These are phyloP conservation scores for Phaeophleospora eucalypticola DNA, from an alignment of 2,329 filamentous ascomycete genomes.

Conservation along the genomic window DNA sequence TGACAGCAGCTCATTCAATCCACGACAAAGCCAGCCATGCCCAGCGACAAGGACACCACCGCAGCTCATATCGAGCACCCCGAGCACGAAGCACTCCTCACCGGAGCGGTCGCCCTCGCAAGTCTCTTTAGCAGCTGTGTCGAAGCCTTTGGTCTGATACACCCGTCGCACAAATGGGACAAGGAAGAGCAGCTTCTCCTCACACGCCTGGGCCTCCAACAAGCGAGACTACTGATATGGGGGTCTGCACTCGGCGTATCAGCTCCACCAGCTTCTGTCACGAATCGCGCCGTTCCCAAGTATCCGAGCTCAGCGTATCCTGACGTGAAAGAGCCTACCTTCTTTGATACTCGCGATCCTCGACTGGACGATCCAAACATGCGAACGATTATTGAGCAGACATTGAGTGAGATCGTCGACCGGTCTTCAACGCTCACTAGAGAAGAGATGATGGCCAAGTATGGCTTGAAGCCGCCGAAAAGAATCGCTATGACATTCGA, in stretches of 20 bases:
- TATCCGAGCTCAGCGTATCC: constrained; percentile 43
- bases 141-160: constrained; percentile 45
- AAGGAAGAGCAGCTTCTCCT: constrained; percentile 43
- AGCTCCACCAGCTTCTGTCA: constrained; percentile 41
- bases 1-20: too few relatives aligned
- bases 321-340: constrained; percentile 42
- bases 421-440: constrained; percentile 37
- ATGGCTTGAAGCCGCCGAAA: constrained; percentile 44
- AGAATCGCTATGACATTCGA: constrained; percentile 35
- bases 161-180: constrained; percentile 40
- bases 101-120: constrained; percentile 41
- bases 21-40: constrained; percentile 1
- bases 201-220: constrained; percentile 43
- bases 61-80: constrained; percentile 24
- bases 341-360: constrained; percentile 42
- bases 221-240: constrained; percentile 46
- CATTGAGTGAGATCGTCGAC: constrained; percentile 44
- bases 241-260: constrained; percentile 46
- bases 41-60: constrained; percentile 6
- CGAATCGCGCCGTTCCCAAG: constrained; percentile 42
- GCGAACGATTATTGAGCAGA: constrained; percentile 37
- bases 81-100: constrained; percentile 32
- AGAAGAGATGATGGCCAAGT: constrained; percentile 44
- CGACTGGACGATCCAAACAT: constrained; percentile 39
- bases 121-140: constrained; percentile 46